Evolutionary conservation across 345 rosid genomes (phyloP).

Genomic region (Corchorus olitorius): DNA sequence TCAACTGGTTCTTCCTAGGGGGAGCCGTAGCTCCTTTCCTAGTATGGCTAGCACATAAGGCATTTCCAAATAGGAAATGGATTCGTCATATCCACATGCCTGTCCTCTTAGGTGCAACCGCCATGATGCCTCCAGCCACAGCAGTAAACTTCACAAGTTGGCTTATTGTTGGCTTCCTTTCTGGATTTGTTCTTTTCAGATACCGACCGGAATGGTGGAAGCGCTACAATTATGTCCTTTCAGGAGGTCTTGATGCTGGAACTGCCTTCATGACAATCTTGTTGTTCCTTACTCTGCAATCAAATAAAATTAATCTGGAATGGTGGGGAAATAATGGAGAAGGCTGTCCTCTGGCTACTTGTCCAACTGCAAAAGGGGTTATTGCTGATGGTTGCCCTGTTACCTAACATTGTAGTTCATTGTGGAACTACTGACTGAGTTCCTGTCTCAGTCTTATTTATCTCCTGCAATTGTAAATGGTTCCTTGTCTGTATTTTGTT

Average conservation of each 20-base stretch:
- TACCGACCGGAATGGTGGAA: slow-evolving; percentile 58
- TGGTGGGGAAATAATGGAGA: slow-evolving; percentile 82
- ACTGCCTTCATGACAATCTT: slow-evolving; percentile 69
- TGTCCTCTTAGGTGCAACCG: slow-evolving; percentile 61
- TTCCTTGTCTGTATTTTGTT: not conserved
- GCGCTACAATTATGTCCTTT: slow-evolving; percentile 66
- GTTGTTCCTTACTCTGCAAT: slow-evolving; percentile 50
- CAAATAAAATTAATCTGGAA: slow-evolving; percentile 36
- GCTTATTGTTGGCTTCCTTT: slow-evolving; percentile 57
- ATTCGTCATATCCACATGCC: slow-evolving; percentile 65
- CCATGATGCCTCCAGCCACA: slow-evolving; percentile 76
- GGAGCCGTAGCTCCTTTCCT: slow-evolving; percentile 68
- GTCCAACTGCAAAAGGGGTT: slow-evolving; percentile 74
- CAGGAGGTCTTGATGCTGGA: slow-evolving; percentile 80
- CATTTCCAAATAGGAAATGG: slow-evolving; percentile 62
- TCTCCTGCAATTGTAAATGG: slow-evolving; percentile 10
- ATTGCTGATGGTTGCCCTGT: slow-evolving; percentile 59
- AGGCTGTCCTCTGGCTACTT: slow-evolving; percentile 61
- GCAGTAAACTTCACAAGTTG: slow-evolving; percentile 78
- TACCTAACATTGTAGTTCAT: slow-evolving; percentile 3
- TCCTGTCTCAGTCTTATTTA: too few relatives aligned
- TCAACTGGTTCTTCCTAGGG: slow-evolving; percentile 72
- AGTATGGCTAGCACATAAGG: slow-evolving; percentile 69
- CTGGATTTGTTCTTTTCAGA: slow-evolving; percentile 54
- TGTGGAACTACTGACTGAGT: not conserved